These are phyloP conservation scores for Candida tropicalis DNA, from an alignment of 1,139 yeast species.

Conservation along the genomic window DNA sequence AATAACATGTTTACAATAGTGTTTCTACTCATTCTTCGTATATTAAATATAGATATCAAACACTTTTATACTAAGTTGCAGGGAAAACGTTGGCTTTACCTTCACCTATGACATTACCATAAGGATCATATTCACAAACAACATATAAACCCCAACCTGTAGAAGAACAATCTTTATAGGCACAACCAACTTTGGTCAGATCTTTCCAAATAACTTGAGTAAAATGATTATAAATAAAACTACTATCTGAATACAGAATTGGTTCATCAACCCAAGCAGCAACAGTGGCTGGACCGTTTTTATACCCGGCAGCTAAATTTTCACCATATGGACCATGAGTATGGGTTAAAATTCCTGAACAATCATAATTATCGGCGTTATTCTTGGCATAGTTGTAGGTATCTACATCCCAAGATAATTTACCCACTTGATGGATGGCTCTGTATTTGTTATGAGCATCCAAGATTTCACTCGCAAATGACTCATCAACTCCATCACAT, in stretches of 20 bases:
- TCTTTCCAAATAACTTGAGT: conserved; percentile 86
- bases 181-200: conserved; percentile 76
- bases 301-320: conserved; percentile 78
- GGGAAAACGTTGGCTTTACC: conserved; percentile 54
- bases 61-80: background rate
- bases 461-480: conserved; percentile 37
- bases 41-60: background rate
- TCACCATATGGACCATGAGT: conserved; percentile 85
- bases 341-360: conserved; percentile 71
- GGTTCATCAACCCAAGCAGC: conserved; percentile 83
- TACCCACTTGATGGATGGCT: conserved; percentile 59
- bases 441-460: conserved; percentile 59
- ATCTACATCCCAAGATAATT: conserved; percentile 62
- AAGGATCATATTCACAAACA: conserved; percentile 55
- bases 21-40: too few species aligned
- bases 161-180: conserved; percentile 52
- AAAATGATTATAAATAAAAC: conserved; percentile 63
- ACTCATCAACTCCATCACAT: conserved; percentile 24
- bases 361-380: conserved; percentile 70
- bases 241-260: conserved; percentile 47
- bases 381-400: conserved; percentile 69
- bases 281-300: conserved; percentile 57
- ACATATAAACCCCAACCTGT: conserved; percentile 51
- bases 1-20: too few species aligned
- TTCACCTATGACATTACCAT: conserved; percentile 55